Conservation (phyloP, 2,329 filamentous ascomycete species). For the Seiridium unicorne region DNA sequence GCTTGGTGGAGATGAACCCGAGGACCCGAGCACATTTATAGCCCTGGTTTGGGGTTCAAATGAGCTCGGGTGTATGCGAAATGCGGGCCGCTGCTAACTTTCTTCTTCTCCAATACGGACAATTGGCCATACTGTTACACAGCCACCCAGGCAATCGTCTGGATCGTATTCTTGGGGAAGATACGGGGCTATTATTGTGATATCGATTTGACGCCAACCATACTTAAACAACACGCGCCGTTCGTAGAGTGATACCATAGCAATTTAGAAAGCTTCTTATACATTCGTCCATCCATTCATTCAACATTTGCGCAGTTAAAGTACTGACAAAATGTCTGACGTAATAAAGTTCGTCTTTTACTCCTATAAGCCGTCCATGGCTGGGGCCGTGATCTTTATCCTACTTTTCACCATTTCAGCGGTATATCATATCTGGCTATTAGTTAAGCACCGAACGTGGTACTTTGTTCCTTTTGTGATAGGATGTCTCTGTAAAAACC, state of each 20-base stretch:
- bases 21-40: background rate
- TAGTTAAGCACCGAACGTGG: conserved; percentile 40
- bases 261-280: background rate
- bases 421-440: conserved; percentile 32
- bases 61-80: background rate
- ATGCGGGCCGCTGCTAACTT: background rate
- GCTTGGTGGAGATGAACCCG: background rate
- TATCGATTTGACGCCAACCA: background rate
- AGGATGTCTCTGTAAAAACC: conserved; percentile 45
- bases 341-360: conserved; percentile 7
- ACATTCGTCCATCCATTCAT: background rate
- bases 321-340: background rate
- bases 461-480: conserved; percentile 50
- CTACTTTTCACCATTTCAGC: conserved; percentile 37
- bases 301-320: background rate
- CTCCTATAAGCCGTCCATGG: conserved; percentile 5
- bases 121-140: background rate
- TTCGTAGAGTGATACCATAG: background rate
- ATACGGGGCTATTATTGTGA: background rate
- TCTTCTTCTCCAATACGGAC: background rate
- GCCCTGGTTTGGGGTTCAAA: background rate
- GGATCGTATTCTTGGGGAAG: background rate
- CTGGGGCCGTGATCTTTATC: conserved; percentile 30
- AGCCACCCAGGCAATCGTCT: background rate
- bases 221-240: too few relatives aligned